Evolutionary conservation across 2,329 filamentous ascomycete species (phyloP), one percentile per base, ranked within the genome.

Genomic region (Lasiodiplodia sp.): DNA sequence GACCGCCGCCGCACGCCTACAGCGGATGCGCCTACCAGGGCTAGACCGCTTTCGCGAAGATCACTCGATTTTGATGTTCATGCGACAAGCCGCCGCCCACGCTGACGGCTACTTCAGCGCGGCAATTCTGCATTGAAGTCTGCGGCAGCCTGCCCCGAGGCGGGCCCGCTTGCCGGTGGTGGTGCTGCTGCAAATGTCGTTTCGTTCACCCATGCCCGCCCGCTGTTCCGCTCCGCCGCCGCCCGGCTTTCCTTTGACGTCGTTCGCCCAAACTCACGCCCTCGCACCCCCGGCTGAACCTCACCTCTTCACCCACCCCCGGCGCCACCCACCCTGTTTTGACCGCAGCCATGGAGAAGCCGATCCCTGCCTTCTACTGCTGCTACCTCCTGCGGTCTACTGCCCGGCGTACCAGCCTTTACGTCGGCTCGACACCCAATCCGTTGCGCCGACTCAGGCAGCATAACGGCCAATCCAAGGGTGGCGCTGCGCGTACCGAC

Each of bases 371-470:
- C 1, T 91, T 97, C 72, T 98, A 98, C 77, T 93, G 92, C 73
- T 96, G 96, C 77, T 98, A 99, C 78, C 87, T 98, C 18, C 87
- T 98, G 44, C 91, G 94, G 23, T 97, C 95, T 0, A 94, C 90
- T 0, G 86, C 94, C 11, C 87, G 88, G 56, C 89, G 89, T 76
- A 18, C 23, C 4, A 85, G 87, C 34, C 88, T 87, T 56, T 99
- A 99, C 79, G 91, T 98, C 67, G 96, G 96, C 66, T 97, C 93
- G 53, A 98, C 96, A 0, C 94, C 94, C 0, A 90, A 97, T 76
- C 95, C 96, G 52, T 89, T 90, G 1, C 87, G 95, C 69, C 91
- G 96, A 16, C 85, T 98, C 28, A 90, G 89, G 70, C 96, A 98
- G 79, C 96, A 99, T 81, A 99, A 99, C 86, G 96, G 96, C 65